phyloP scores from a whole-genome alignment of 2,329 filamentous ascomycete species.

The Curvularia sp. region DNA sequence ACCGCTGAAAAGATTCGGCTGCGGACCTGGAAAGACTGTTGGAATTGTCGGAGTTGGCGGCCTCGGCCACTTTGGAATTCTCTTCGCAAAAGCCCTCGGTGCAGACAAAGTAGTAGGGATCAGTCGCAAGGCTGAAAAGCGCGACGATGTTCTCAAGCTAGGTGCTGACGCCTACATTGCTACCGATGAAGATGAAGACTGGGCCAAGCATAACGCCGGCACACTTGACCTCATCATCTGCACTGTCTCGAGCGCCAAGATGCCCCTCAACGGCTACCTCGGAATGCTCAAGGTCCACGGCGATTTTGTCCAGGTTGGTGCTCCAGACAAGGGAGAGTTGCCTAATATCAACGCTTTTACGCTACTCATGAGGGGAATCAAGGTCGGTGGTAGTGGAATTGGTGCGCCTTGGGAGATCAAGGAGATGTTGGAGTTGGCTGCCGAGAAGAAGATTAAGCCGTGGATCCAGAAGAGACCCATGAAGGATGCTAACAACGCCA shows the following conservation, averaged over 20 bases:
- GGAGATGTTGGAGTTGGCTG: conserved; percentile 62
- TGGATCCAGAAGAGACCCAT: conserved; percentile 69
- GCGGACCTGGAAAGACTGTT: conserved; percentile 78
- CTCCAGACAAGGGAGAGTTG: conserved; percentile 41
- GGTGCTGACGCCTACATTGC: conserved; percentile 69
- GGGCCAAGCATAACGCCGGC: conserved; percentile 63
- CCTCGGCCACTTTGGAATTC: conserved; percentile 74
- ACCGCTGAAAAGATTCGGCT: conserved; percentile 76
- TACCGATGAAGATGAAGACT: conserved; percentile 64
- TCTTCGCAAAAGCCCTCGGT: conserved; percentile 74
- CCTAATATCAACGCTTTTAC: conserved; percentile 61
- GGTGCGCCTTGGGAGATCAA: conserved; percentile 34
- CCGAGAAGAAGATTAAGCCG: conserved; percentile 64
- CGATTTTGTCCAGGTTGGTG: conserved; percentile 69
- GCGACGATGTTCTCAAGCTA: conserved; percentile 65
- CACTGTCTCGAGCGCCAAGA: conserved; percentile 60
- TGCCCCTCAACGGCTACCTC: conserved; percentile 67
- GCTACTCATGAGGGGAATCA: conserved; percentile 52
- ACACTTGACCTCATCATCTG: conserved; percentile 66
- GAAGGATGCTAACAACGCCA: conserved; percentile 61
- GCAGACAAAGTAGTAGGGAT: conserved; percentile 71
- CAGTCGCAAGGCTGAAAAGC: conserved; percentile 66
- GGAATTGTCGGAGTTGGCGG: conserved; percentile 77
- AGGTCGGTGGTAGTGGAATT: conserved; percentile 36
- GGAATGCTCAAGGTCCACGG: conserved; percentile 65